Conservation (phyloP, 805 yeast genomes). For the Pichia scutulata region DNA sequence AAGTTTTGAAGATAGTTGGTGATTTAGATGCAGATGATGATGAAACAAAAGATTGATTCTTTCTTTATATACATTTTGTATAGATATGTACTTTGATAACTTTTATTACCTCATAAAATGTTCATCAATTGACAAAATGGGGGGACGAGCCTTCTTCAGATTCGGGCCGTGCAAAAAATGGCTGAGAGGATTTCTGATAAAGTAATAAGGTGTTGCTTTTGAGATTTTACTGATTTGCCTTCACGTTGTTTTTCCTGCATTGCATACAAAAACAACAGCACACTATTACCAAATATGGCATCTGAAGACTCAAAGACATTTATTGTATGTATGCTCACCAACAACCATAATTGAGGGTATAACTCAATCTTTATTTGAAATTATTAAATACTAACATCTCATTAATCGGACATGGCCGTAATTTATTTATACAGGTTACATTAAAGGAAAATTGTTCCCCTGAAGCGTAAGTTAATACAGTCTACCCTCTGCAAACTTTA, state of each 20-base stretch:
- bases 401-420: background rate
- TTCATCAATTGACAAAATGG: too few relatives aligned
- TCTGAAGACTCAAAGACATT: slow-evolving; percentile 8
- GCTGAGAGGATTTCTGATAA: background rate
- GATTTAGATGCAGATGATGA: slow-evolving; percentile 17
- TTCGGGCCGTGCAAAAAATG: background rate
- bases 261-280: too few relatives aligned
- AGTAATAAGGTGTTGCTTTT: background rate
- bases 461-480: background rate
- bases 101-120: too few relatives aligned
- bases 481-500: too few relatives aligned
- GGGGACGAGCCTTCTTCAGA: background rate
- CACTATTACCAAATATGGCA: background rate
- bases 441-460: slow-evolving; percentile 8
- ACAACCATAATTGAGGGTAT: background rate
- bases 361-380: background rate
- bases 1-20: slow-evolving; percentile 28
- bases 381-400: background rate
- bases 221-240: background rate
- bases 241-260: background rate
- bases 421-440: background rate
- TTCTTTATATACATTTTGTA: background rate
- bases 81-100: too few relatives aligned
- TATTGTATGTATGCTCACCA: background rate
- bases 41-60: background rate